Evolutionary conservation across 2,329 filamentous ascomycete species (phyloP), one percentile per base, ranked within the genome.

Genomic region (Claviceps sp.): DNA sequence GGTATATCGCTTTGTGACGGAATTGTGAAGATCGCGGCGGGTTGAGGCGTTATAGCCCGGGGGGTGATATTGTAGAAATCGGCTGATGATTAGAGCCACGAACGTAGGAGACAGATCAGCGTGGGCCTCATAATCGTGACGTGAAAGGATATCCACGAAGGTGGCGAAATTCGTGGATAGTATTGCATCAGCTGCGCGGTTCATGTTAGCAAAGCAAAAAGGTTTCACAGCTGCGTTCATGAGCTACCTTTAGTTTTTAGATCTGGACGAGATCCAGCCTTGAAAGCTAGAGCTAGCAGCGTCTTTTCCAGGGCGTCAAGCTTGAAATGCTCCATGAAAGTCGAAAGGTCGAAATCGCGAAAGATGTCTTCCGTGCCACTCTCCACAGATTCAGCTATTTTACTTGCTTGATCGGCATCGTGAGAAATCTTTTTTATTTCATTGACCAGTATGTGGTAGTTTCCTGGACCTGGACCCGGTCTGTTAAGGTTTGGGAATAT

Each of bases 241-340:
- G 22, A 26, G 20, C 62, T 69, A 95, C 91, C 91, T 80, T 96
- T 97, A 5, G 84, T 85, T 62, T 88, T 87, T 50, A 98, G 71
- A 65, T 96, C 90, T 53, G 82, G 71, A 60, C 87, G 88, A 42
- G 79, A 79, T n/a, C 83, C 83, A 55, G 83, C 79, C 68, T 91
- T 94, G 68, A 95, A 95, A 4, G 91, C 88, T 52, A 96, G 74
- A 48, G 88, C 88, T 56, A 98, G 76, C 55, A 94, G 79, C 42
- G 88, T 87, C 74, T 95, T 95, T 62, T 89, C 82, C 46, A 96
- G 68, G 9, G 88, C 82, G 69, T 96, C 90, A 50, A 96, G 77
- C 65, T 90, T 89, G 74, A 98, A 98, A 67, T 97, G 90, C 57
- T 95, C 86, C 76, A 97, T 83, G 65, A 98, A 97, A 2, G 86